A percentile compares a stretch with the other conserved stretches of the same genome.
These are phyloP conservation scores for Neonectria punicea DNA, from an alignment of 2,329 filamentous ascomycete genomes.

Conservation along the genomic window DNA sequence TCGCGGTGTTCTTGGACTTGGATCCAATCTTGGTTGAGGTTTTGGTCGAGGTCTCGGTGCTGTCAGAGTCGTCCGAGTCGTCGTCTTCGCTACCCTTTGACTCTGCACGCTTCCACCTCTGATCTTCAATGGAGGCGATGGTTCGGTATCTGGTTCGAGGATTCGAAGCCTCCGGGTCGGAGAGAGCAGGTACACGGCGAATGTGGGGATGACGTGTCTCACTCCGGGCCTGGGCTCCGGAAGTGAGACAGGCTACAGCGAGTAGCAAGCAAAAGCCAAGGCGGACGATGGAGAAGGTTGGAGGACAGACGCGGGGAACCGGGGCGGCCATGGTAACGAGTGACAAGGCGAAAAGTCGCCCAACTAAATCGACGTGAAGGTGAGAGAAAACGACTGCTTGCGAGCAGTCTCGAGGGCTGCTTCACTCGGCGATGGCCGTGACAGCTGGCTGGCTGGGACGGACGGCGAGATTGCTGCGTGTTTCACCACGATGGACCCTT, in stretches of 20 bases:
- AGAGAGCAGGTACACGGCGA: background rate
- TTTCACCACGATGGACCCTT: constrained; percentile 42
- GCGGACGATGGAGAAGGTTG: constrained; percentile 28
- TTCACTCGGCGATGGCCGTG: constrained; percentile 15
- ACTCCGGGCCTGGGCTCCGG: constrained; percentile 30
- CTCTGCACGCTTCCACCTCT: constrained; percentile 29
- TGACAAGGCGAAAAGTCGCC: constrained; percentile 32
- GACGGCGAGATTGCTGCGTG: constrained; percentile 35
- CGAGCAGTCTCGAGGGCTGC: background rate
- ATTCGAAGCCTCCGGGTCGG: constrained; percentile 2
- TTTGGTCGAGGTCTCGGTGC: constrained; percentile 24
- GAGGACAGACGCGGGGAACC: background rate
- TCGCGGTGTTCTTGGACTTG: constrained; percentile 16
- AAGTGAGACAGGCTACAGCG: constrained; percentile 38
- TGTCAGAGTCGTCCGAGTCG: background rate
- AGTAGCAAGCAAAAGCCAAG: constrained; percentile 30
- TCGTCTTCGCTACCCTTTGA: constrained; percentile 28
- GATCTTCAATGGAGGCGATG: background rate
- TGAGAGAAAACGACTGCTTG: background rate
- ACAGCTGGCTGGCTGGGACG: constrained; percentile 25
- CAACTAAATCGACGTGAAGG: background rate
- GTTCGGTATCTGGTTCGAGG: background rate
- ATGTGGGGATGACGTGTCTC: constrained; percentile 26
- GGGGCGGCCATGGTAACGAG: constrained; percentile 34
- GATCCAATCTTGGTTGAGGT: constrained; percentile 20